A percentile compares a stretch with the other conserved stretches of the same genome.
Conservation (phyloP, 768 basidiomycete species). For the Favolaschia claudopus region DNA sequence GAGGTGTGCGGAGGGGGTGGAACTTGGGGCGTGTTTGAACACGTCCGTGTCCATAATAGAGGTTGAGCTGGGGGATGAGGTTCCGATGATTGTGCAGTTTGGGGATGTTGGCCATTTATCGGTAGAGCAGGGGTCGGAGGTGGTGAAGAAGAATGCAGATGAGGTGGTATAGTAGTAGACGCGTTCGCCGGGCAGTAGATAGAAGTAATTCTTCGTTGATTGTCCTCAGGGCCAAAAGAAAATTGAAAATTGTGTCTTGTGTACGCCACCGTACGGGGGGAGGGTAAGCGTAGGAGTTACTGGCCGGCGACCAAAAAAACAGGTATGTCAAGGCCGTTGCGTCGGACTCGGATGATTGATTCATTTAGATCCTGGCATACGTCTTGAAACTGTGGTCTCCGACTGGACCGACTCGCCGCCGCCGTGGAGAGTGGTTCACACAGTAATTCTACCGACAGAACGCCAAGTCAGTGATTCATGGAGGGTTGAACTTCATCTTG, state of each 20-base stretch:
- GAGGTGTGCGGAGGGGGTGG: conserved; percentile 43
- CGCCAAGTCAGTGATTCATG: no score
- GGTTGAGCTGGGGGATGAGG: conserved; percentile 41
- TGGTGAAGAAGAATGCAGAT: conserved; percentile 63
- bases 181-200: conserved; percentile 21
- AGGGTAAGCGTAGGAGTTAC: no score
- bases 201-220: neutral
- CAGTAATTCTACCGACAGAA: no score
- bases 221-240: neutral
- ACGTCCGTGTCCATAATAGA: conserved; percentile 68
- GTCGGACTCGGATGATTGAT: no score
- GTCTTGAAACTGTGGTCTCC: no score
- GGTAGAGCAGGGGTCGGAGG: conserved; percentile 28
- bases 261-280: neutral
- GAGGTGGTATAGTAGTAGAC: conserved; percentile 28
- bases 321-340: no score
- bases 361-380: no score
- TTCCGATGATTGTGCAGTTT: conserved; percentile 56
- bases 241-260: neutral
- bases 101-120: conserved; percentile 64
- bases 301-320: no score
- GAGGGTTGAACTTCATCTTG: no score
- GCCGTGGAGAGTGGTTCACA: no score
- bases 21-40: conserved; percentile 53
- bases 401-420: no score